Conservation (phyloP, 805 yeast species). For the Teunomyces panamensis region DNA sequence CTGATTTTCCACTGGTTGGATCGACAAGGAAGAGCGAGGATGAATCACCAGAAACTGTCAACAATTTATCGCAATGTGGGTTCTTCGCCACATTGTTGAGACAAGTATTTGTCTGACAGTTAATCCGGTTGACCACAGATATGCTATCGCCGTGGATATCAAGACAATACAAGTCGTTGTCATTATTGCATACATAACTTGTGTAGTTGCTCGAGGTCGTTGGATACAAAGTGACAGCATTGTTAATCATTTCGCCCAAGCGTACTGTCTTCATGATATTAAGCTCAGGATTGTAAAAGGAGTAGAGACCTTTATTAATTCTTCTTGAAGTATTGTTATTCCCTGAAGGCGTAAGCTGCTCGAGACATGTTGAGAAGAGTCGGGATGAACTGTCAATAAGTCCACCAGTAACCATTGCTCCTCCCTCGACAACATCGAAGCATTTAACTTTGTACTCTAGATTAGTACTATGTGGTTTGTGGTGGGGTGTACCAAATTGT, state of each 20-base stretch:
- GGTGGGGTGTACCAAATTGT: background rate
- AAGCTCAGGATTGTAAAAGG: conserved; percentile 52
- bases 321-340: background rate
- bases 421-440: conserved; percentile 52
- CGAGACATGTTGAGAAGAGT: conserved; percentile 22
- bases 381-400: conserved; percentile 39
- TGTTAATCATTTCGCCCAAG: conserved; percentile 81
- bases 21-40: conserved; percentile 59
- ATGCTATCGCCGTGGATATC: conserved; percentile 49
- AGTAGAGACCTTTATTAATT: conserved; percentile 56
- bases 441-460: conserved; percentile 72
- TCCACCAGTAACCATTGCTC: conserved; percentile 49
- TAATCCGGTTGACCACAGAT: conserved; percentile 40
- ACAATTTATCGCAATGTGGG: conserved; percentile 35
- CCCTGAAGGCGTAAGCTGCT: conserved; percentile 15
- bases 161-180: conserved; percentile 63
- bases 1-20: conserved; percentile 30
- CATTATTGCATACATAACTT: conserved; percentile 81
- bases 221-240: conserved; percentile 61
- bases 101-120: conserved; percentile 56
- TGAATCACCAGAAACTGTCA: conserved; percentile 73
- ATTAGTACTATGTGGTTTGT: conserved; percentile 28
- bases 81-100: conserved; percentile 72
- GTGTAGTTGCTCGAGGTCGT: conserved; percentile 39
- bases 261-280: conserved; percentile 48